Percentiles rank a stretch among this genome's conserved stretches.
Conservation (phyloP, 495 filamentous ascomycete species). For the Neurospora tetraspora region DNA sequence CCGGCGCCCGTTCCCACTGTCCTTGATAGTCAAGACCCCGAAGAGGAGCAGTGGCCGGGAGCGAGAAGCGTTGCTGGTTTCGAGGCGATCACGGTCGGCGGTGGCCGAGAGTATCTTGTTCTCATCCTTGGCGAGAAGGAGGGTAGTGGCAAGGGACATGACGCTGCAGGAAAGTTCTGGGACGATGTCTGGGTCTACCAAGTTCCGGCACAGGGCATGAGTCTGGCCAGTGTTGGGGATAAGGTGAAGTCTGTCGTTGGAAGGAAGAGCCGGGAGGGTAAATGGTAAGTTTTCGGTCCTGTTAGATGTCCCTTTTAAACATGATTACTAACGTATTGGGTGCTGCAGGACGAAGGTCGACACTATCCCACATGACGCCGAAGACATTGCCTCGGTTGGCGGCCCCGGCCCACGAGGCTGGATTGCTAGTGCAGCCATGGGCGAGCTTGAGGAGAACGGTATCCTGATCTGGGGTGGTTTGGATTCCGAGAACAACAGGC, state of each 20-base stretch:
- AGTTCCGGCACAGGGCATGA: constrained; percentile 40
- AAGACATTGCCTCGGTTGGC: constrained; percentile 28
- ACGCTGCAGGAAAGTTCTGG: constrained; percentile 58
- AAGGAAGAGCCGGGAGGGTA: constrained; percentile 38
- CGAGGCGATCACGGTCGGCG: constrained; percentile 36
- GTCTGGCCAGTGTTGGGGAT: constrained; percentile 42
- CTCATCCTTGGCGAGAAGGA: constrained; percentile 60
- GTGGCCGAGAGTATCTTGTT: constrained; percentile 49
- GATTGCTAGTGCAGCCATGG: constrained; percentile 37
- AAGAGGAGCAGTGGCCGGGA: constrained; percentile 30
- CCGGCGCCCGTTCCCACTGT: constrained; percentile 14
- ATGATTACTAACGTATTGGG: not conserved
- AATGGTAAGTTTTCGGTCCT: constrained; percentile 27
- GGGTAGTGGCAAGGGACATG: constrained; percentile 51
- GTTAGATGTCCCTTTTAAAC: not conserved
- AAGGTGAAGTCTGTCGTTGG: constrained; percentile 43
- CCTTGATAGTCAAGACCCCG: not conserved
- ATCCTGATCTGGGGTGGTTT: constrained; percentile 45
- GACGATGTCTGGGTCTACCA: constrained; percentile 69
- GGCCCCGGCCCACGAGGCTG: constrained; percentile 37
- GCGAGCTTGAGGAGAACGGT: constrained; percentile 39
- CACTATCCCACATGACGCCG: constrained; percentile 32
- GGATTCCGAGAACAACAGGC: constrained; percentile 28
- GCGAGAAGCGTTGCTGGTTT: constrained; percentile 35
- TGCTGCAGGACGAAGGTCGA: constrained; percentile 23